Evolutionary conservation across 2,329 filamentous ascomycete genomes (phyloP).

Genomic region (Aspergillus versicolor): DNA sequence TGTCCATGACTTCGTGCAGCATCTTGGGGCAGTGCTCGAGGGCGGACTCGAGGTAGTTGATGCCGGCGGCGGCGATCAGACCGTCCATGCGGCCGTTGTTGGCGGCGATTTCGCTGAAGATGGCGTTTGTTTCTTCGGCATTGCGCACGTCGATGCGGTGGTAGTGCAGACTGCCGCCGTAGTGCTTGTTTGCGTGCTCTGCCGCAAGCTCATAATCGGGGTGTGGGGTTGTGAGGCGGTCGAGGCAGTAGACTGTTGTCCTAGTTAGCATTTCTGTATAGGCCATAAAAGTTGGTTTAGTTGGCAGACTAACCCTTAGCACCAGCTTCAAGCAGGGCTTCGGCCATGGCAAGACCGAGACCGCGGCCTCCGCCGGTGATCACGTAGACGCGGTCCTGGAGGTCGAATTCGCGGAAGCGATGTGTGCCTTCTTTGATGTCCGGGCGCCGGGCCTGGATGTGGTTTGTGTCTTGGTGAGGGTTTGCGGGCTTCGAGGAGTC

Average conservation of each 20-base stretch:
- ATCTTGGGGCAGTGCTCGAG: slow-evolving; percentile 43
- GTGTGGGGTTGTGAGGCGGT: slow-evolving; percentile 45
- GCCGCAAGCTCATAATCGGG: slow-evolving; percentile 43
- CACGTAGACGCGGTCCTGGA: slow-evolving; percentile 41
- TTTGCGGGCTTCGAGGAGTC: not conserved
- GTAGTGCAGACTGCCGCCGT: slow-evolving; percentile 46
- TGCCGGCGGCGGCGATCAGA: slow-evolving; percentile 43
- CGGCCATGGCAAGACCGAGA: slow-evolving; percentile 46
- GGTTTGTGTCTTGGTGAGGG: slow-evolving; percentile 21
- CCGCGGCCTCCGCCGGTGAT: slow-evolving; percentile 47
- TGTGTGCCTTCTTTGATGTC: slow-evolving; percentile 21
- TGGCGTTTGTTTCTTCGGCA: slow-evolving; percentile 33
- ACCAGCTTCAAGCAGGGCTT: slow-evolving; percentile 49
- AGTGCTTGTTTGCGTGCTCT: slow-evolving; percentile 34
- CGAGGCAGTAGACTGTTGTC: slow-evolving; percentile 48
- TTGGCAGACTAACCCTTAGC: slow-evolving; percentile 38
- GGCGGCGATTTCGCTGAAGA: slow-evolving; percentile 36
- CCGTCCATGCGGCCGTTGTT: slow-evolving; percentile 40
- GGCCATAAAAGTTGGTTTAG: too few relatives aligned
- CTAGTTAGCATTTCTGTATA: not conserved
- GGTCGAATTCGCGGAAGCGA: slow-evolving; percentile 44
- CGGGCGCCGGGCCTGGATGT: slow-evolving; percentile 34
- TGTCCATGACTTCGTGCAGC: slow-evolving; percentile 44
- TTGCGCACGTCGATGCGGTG: slow-evolving; percentile 49
- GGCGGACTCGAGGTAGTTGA: slow-evolving; percentile 44